Percentiles rank a stretch among this genome's conserved stretches.
These are phyloP conservation scores for Dioscorea dumetorum DNA, from an alignment of 106 monocot genomes.

Conservation along the genomic window DNA sequence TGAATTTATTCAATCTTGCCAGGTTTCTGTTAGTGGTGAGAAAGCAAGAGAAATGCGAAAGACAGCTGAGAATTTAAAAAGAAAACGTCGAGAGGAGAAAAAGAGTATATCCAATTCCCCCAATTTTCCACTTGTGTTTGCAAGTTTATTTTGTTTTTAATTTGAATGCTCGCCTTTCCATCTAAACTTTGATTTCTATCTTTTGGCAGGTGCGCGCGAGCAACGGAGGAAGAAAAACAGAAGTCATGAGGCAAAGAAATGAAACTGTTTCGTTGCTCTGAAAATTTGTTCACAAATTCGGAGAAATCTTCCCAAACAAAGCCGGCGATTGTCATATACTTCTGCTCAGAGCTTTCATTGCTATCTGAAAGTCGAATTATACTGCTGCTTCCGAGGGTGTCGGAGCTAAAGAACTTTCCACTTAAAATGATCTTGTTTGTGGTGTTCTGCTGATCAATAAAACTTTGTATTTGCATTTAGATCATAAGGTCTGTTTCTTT, in stretches of 20 bases:
- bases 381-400: too few species aligned
- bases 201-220: slow-evolving; percentile 38
- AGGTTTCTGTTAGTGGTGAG: slow-evolving; percentile 66
- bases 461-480: too few species aligned
- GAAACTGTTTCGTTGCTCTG: background rate
- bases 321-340: too few species aligned
- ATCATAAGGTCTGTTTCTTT: too few species aligned
- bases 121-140: background rate
- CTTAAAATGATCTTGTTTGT: too few species aligned
- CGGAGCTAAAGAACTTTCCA: too few species aligned
- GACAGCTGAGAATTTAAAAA: slow-evolving; percentile 40
- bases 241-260: slow-evolving; percentile 13
- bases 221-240: slow-evolving; percentile 51
- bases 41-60: slow-evolving; percentile 45
- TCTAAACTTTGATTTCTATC: background rate
- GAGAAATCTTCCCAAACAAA: too few species aligned
- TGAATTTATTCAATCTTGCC: background rate
- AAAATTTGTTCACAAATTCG: too few species aligned
- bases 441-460: too few species aligned
- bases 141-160: background rate
- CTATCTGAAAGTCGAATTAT: too few species aligned
- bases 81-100: slow-evolving; percentile 52
- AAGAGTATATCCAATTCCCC: slow-evolving; percentile 31
- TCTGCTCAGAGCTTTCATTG: too few species aligned
- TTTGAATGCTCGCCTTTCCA: background rate